phyloP scores from a whole-genome alignment of 208 protist genomes.

The Trypanosoma conorhini region DNA sequence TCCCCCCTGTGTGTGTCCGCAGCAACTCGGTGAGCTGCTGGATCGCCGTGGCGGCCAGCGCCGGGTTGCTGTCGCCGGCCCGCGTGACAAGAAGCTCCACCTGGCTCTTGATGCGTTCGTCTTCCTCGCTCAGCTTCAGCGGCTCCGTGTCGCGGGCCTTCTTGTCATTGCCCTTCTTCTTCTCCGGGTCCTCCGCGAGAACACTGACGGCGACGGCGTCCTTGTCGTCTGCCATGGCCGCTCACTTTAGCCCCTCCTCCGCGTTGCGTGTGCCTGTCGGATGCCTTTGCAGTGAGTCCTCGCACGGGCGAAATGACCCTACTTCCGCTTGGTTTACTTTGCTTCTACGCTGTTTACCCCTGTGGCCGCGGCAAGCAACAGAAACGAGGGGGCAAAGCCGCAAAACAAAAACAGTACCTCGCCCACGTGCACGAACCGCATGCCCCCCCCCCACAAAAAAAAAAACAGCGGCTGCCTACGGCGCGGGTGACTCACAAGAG shows the following conservation, averaged over 20 bases:
- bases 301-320: neutral
- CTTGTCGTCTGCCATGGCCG: constrained; percentile 29
- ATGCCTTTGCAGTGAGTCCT: neutral
- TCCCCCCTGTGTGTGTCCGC: constrained; percentile 93
- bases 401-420: too few relatives aligned
- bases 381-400: neutral
- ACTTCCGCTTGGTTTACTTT: constrained; percentile 2
- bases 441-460: constrained; percentile 7
- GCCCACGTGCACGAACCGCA: too few relatives aligned
- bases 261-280: neutral
- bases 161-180: constrained; percentile 54
- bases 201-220: constrained; percentile 55
- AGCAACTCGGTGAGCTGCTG: constrained; percentile 94
- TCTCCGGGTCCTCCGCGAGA: constrained; percentile 63
- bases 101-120: constrained; percentile 93
- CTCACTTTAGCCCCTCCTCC: neutral
- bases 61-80: constrained; percentile 69
- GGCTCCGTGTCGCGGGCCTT: constrained; percentile 47
- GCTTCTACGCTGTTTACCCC: neutral
- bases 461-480: neutral
- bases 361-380: neutral
- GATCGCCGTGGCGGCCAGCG: constrained; percentile 86
- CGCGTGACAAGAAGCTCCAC: constrained; percentile 94
- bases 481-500: neutral
- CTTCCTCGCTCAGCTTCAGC: constrained; percentile 92